Conservation (phyloP, 1,139 yeast species). For the Pichia norvegensis region DNA sequence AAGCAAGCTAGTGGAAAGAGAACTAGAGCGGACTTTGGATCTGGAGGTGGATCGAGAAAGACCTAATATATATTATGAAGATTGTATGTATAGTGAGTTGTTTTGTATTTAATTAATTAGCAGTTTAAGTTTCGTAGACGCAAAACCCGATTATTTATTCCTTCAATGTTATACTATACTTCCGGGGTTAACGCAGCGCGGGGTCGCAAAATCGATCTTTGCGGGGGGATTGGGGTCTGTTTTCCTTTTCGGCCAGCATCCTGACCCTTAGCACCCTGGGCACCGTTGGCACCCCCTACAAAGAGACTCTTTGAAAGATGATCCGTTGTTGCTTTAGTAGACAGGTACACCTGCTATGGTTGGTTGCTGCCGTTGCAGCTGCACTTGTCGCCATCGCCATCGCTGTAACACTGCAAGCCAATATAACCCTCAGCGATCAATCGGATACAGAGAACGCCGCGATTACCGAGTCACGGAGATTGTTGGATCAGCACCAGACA, state of each 20-base stretch:
- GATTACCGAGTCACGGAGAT: not conserved
- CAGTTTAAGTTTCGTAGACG: too few species aligned
- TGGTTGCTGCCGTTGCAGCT: not conserved
- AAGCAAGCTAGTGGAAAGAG: constrained; percentile 39
- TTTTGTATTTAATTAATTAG: not conserved
- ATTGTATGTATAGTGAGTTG: constrained; percentile 1
- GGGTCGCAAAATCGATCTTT: too few species aligned
- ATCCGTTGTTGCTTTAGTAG: too few species aligned
- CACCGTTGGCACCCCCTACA: not conserved
- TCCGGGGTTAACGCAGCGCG: too few species aligned
- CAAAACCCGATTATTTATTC: too few species aligned
- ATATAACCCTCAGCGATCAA: too few species aligned
- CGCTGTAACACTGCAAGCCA: not conserved
- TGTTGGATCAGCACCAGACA: not conserved
- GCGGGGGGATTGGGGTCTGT: too few species aligned
- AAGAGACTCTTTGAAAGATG: too few species aligned
- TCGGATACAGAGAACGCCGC: too few species aligned
- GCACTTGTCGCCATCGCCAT: not conserved
- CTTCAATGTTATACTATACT: too few species aligned
- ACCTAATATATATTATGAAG: constrained; percentile 24
- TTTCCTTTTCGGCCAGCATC: too few species aligned
- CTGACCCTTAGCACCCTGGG: too few species aligned
- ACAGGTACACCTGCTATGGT: not conserved
- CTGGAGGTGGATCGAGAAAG: constrained; percentile 35
- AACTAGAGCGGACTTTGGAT: constrained; percentile 46